Base-by-base conservation (phyloP, 768 basidiomycete genomes). In the Obba rivulosa region DNA sequence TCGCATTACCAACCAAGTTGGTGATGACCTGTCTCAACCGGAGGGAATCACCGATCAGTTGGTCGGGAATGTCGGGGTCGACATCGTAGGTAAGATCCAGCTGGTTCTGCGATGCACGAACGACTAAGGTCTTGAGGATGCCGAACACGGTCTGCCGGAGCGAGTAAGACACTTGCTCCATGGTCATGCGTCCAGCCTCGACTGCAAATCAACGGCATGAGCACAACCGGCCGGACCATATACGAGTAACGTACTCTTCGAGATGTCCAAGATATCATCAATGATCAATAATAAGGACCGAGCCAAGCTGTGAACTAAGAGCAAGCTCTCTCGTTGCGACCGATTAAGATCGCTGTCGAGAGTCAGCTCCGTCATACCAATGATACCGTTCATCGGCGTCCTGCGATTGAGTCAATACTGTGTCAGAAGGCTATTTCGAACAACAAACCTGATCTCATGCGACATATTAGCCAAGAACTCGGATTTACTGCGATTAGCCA, bases 381-480 rank as follows among this genome's bases (percentile, higher is more conserved):
- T 98, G 66, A 99, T 99, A 62, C 96, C 95, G 63, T 98, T 99
- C 95, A 98, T 99, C 0, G 96, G 96, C 20, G 96, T 98, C 64
- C 95, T 92, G 61, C n/a, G 41, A 24, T 21, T 4, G 18, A 44
- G 59, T 49, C 41, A 48, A 51, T 23, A 44, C 17, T 4, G 13
- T 21, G n/a, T 17, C 36, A n/a, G n/a, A 4, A n/a, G 41, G 9
- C 16, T 4, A 28, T 21, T 7, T 22, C 45, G 43, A 46, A 35
- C 22, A n/a, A 74, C 83, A 11, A 50, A 90, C 92, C 93, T 74
- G 62, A 94, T 95, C 71, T 94, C 92, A 64, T 96, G 94, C 7
- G 84, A 88, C 95, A 98, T 99, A 59, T 98, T 98, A 2, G 96
- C 96, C 73, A 98, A 78, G 74, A 98, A 98, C 70, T 99, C 96